Base-by-base conservation (phyloP, 768 basidiomycete species). In the Suillus subalutaceus region DNA sequence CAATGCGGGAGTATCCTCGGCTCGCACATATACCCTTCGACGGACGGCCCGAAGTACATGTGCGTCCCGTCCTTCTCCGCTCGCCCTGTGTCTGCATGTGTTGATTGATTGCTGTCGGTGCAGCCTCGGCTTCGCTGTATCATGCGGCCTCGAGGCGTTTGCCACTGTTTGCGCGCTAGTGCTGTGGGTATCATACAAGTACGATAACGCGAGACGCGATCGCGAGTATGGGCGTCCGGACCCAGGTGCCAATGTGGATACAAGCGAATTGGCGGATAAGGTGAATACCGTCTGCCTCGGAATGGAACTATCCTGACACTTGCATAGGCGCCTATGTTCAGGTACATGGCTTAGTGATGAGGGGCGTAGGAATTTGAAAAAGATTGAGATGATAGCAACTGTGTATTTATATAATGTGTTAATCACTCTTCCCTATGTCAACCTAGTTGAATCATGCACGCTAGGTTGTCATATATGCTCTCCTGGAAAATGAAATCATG, bases 1-100 rank as follows among this genome's bases (percentile, higher is more conserved):
- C 91, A 93, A 72, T 87, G 90, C 61, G 91, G 90, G 15, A 90
- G 90, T 67, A 77, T 91, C 57, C 80, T 91, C n/a, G 91, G 90
- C n/a, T 84, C 90, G 0, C 90, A 91, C 66, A 78, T 93, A 15
- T 92, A 86, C 75, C 91, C 90, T 0, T 78, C 82, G 18, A 80
- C 82, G 0, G 86, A 91, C 46, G 85, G 86, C 0, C 91, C 91
- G 1, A 77, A 77, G 46, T 93, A 91, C 68, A 84, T 84, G 90
- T 91, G 60, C 69, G 87, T 67, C 52, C 5, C 38, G 12, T 38
- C 48, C n/a, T 23, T 52, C 15, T 30, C 2, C 20, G 18, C 30
- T 41, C 18, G 12, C 26, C 9, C 6, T 18, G 10, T 30, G 58
- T 18, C 40, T 4, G 26, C 16, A 32, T 44, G 59, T 43, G 50